Evolutionary conservation across 1,139 yeast species (phyloP), one percentile per base, ranked within the genome.

Genomic region (Sugiyamaella grinbergsii): DNA sequence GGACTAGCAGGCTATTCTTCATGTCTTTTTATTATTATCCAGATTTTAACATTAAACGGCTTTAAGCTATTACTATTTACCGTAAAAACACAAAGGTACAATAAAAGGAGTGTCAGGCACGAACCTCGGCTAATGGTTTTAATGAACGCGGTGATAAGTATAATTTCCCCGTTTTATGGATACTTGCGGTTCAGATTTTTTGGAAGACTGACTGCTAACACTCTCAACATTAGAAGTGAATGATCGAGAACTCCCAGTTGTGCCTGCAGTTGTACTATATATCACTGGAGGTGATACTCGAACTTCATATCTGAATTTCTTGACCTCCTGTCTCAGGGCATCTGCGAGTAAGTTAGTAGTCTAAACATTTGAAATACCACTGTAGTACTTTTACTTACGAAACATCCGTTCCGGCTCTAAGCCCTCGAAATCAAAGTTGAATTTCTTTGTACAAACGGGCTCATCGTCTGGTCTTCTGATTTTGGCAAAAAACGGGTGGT

Each of bases 391-490:
- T 60, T 83, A 72, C 58, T 85, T 90, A 57, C 84, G 84, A 31
- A 49, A 34, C 33, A 47, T 41, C 4, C 23, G 31, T n/a, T 31
- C 45, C 2, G 48, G 34, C 26, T 40, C 43, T n/a, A 52, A 42
- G 10, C 32, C 28, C 71, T 90, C 97, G 65, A 89, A 89, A 5
- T 83, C 74, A 65, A 88, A 86, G 62, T 88, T 91, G 63, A 88
- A 85, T 58, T 82, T 82, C 4, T 77, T 73, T 47, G 78, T 78
- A 64, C 94, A 85, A 38, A 74, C 82, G 8, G 94, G 94, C 64
- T 88, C 96, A 63, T 88, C 95, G 47, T 78, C 79, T 2, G 90
- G 88, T 62, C 85, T 93, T 63, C 88, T 96, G 86, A 95, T 86
- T 39, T 85, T 81, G 42, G 81, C 75, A 53, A 93, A 75, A 64